Conservation (phyloP, 2,329 filamentous ascomycete genomes). For the Penicillium sp. region DNA sequence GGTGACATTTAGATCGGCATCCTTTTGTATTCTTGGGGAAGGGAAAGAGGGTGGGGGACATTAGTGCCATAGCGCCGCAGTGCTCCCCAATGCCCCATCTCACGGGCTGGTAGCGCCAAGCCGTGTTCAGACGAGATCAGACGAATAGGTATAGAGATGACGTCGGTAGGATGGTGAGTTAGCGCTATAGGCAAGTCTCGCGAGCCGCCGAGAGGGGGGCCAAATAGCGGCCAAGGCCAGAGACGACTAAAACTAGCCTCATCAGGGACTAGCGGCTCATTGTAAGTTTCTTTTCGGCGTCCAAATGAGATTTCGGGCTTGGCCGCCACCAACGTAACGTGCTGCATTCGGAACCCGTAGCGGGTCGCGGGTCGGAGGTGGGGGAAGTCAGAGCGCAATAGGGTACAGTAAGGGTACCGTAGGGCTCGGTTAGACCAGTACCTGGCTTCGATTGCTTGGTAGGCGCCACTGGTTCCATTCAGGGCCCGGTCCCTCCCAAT, state of each 20-base stretch:
- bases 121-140: conserved; percentile 1
- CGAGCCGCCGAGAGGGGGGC: conserved; percentile 1
- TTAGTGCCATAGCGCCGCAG: too few species aligned
- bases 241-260: not conserved
- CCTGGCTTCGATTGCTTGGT: not conserved
- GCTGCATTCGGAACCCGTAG: not conserved
- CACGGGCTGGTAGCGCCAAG: not conserved
- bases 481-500: not conserved
- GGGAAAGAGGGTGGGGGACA: too few species aligned
- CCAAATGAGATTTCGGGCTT: not conserved
- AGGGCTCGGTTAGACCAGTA: not conserved
- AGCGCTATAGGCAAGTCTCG: conserved; percentile 5
- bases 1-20: not conserved
- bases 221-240: not conserved
- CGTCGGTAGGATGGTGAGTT: conserved; percentile 6
- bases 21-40: not conserved
- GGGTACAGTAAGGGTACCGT: not conserved
- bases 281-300: too few species aligned
- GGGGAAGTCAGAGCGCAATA: not conserved
- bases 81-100: not conserved
- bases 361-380: not conserved
- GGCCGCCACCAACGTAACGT: not conserved
- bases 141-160: conserved; percentile 2
- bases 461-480: not conserved
- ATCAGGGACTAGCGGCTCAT: conserved; percentile 1